A percentile compares a stretch with the other conserved stretches of the same genome.
Evolutionary conservation across 2,329 filamentous ascomycete species (phyloP).

Genomic region (Arachnopeziza araneosa): DNA sequence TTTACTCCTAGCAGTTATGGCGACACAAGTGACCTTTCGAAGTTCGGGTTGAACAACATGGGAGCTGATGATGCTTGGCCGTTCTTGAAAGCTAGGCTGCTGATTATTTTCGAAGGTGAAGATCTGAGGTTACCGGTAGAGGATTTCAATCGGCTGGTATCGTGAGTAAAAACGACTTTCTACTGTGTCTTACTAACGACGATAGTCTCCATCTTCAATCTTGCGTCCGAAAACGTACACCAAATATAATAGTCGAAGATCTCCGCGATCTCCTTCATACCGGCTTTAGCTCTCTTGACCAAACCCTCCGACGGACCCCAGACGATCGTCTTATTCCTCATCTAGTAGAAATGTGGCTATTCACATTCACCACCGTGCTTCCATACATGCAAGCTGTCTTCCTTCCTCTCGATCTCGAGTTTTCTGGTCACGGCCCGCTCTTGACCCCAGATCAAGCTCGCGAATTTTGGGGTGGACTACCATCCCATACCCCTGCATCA

Average conservation of each 20-base stretch:
- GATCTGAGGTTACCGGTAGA: constrained; percentile 75
- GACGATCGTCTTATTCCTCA: constrained; percentile 88
- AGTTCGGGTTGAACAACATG: constrained; percentile 65
- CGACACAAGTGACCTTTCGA: constrained; percentile 48
- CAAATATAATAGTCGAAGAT: constrained; percentile 69
- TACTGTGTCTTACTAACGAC: constrained; percentile 7
- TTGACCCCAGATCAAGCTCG: constrained; percentile 73
- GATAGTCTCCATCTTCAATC: constrained; percentile 64
- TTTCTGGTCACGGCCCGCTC: constrained; percentile 75
- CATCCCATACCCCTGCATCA: constrained; percentile 36
- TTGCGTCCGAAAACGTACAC: constrained; percentile 68
- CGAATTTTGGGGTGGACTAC: constrained; percentile 82
- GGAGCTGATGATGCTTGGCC: constrained; percentile 77
- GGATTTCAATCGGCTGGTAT: constrained; percentile 77
- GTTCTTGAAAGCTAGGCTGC: constrained; percentile 66
- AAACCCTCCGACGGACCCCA: constrained; percentile 69
- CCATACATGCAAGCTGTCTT: constrained; percentile 96
- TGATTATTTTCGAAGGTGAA: constrained; percentile 77
- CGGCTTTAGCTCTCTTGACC: constrained; percentile 81
- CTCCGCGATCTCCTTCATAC: constrained; percentile 69
- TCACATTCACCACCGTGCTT: constrained; percentile 83
- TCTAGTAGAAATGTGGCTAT: constrained; percentile 89
- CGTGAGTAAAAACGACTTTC: constrained; percentile 28
- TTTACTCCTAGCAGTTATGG: constrained; percentile 37
- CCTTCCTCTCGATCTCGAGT: constrained; percentile 86